Evolutionary conservation across 2,329 filamentous ascomycete species (phyloP).

Genomic region (Parascedosporium putredinis): DNA sequence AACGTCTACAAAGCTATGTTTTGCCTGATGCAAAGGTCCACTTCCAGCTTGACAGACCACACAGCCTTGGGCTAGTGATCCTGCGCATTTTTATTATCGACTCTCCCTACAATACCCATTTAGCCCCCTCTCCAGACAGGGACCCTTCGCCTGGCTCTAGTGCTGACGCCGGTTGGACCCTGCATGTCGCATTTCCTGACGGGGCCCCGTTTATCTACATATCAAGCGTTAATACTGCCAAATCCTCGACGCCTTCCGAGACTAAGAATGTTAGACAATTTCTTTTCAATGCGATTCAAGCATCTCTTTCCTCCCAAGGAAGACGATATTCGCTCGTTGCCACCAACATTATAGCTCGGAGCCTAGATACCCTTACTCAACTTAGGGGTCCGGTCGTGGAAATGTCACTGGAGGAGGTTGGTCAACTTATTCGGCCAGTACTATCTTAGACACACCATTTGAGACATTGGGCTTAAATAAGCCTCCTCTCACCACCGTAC

Average conservation of each 20-base stretch:
- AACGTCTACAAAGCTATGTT: conserved; percentile 63
- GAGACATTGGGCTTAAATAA: conserved; percentile 39
- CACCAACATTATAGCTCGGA: conserved; percentile 61
- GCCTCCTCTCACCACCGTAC: no score
- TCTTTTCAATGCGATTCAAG: conserved; percentile 69
- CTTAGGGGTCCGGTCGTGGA: conserved; percentile 58
- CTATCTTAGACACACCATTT: conserved; percentile 41
- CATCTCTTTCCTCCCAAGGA: conserved; percentile 66
- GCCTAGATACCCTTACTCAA: conserved; percentile 58
- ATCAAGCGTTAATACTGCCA: conserved; percentile 37
- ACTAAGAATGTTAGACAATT: conserved; percentile 56
- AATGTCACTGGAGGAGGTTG: conserved; percentile 70
- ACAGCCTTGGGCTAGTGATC: conserved; percentile 57
- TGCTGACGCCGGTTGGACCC: conserved; percentile 51
- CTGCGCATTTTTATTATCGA: conserved; percentile 73
- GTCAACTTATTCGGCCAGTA: conserved; percentile 64
- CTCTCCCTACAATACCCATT: conserved; percentile 62
- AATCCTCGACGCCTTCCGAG: conserved; percentile 35
- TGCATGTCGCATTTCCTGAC: conserved; percentile 76
- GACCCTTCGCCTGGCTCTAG: conserved; percentile 16
- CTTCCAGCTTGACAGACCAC: conserved; percentile 67
- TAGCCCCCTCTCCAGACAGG: conserved; percentile 32
- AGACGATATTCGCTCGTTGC: conserved; percentile 59
- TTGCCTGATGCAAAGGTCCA: conserved; percentile 74
- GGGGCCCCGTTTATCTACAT: conserved; percentile 67